Evolutionary conservation across 768 basidiomycete genomes (phyloP), one percentile per base, ranked within the genome.

Genomic region (Agrocybe praecox): DNA sequence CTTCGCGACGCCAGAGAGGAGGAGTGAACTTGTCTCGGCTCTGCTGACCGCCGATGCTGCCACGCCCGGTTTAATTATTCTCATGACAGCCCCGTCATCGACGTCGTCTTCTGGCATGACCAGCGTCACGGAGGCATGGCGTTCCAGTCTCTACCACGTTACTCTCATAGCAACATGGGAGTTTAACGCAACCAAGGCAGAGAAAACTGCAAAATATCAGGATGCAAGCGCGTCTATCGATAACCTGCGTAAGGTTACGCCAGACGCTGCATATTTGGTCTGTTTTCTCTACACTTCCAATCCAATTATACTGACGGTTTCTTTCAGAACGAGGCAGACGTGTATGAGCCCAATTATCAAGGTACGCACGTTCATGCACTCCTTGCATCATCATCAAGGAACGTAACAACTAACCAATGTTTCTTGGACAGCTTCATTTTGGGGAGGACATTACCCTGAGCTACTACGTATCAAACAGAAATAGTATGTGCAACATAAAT

Each of bases 261-360:
- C 74, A 2, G 76, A 72, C 63, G 78, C 74, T 45, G 77, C 81
- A 22, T 81, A 81, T 64, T 51, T 73, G 53, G 80, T 80, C 51
- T 57, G 74, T 70, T 22, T 19, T 10, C 17, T 47, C 42, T 55
- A 24, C 58, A 14, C 33, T 18, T 40, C 40, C 32, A 11, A 43
- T 33, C 14, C 10, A 22, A 18, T 55, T 22, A 23, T 17, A 24
- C 12, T 61, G 46, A 51, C 21, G 29, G 23, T 42, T 1, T 42
- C 33, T 15, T 51, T 1, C 56, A 80, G 79, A 81, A 80, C 52
- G 80, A 81, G 58, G 77, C 79, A 1, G 80, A 80, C 60, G 76
- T 80, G 9, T 72, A 80, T 51, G 79, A 81, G 56, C 76, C 77
- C 12, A 76, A 79, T 55, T 68, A 74, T 55, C 63, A 79, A 69